A percentile compares a stretch with the other conserved stretches of the same genome.
phyloP scores from a whole-genome alignment of 352 stramenopile genomes.

The Globisporangium irregulare region DNA sequence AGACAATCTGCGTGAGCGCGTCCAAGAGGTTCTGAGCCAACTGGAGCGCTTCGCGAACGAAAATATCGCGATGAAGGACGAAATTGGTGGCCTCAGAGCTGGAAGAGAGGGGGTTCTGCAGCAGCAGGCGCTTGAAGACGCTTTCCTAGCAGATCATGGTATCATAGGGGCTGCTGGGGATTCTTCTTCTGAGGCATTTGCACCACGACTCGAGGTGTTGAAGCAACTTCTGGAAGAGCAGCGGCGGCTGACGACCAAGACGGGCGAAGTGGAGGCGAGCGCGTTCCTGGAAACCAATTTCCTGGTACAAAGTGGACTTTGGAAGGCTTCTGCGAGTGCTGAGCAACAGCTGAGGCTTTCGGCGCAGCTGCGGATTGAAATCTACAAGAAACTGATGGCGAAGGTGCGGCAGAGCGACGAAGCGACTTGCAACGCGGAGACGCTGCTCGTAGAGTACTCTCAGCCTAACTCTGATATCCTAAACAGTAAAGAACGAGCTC shows the following conservation, averaged over 20 bases:
- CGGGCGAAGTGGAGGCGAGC: slow-evolving; percentile 7
- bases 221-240: slow-evolving; percentile 26
- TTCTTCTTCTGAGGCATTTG: not conserved
- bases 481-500: not conserved
- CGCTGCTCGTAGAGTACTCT: not conserved
- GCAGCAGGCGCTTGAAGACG: slow-evolving; percentile 24
- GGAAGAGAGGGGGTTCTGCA: slow-evolving; percentile 17
- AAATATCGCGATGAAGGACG: slow-evolving; percentile 19
- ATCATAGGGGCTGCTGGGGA: not conserved
- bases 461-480: not conserved
- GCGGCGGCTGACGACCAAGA: slow-evolving; percentile 9
- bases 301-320: slow-evolving; percentile 15
- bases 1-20: slow-evolving; percentile 26
- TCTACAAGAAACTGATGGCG: slow-evolving; percentile 30
- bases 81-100: slow-evolving; percentile 10
- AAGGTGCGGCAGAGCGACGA: not conserved
- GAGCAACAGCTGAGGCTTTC: slow-evolving; percentile 9
- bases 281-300: slow-evolving; percentile 7
- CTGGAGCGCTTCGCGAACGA: slow-evolving; percentile 24
- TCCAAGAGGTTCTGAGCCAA: slow-evolving; percentile 25
- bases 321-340: not conserved
- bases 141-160: slow-evolving; percentile 22
- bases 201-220: slow-evolving; percentile 26
- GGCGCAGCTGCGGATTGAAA: slow-evolving; percentile 17
- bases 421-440: slow-evolving; percentile 1